A percentile compares a stretch with the other conserved stretches of the same genome.
Evolutionary conservation across 495 filamentous ascomycete genomes (phyloP).

Genomic region (Talaromyces thailandensis): DNA sequence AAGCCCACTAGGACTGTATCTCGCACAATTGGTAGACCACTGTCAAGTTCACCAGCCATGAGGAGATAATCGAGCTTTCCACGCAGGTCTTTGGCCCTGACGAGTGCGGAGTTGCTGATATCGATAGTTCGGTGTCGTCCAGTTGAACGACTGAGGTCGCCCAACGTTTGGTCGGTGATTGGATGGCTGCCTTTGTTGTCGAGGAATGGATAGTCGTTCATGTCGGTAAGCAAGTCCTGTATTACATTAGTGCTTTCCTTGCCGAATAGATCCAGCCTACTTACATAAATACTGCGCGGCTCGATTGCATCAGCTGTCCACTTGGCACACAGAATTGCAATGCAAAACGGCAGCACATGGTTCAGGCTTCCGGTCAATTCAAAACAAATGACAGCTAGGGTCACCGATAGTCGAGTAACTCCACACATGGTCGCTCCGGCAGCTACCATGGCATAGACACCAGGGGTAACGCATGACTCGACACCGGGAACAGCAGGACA

Average conservation of each 20-base stretch:
- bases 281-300: constrained; percentile 85
- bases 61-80: constrained; percentile 73
- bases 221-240: constrained; percentile 83
- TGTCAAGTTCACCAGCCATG: constrained; percentile 80
- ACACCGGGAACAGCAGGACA: constrained; percentile 62
- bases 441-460: constrained; percentile 90
- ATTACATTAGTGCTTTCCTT: constrained; percentile 11
- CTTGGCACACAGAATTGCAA: constrained; percentile 87
- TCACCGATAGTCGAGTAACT: constrained; percentile 88
- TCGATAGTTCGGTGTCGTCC: constrained; percentile 77
- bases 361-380: constrained; percentile 91
- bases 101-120: constrained; percentile 67
- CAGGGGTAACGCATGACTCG: constrained; percentile 84
- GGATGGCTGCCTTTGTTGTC: constrained; percentile 85
- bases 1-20: constrained; percentile 76
- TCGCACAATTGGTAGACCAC: constrained; percentile 79
- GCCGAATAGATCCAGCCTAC: constrained; percentile 14
- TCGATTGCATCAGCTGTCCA: constrained; percentile 97
- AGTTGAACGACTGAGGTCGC: constrained; percentile 72
- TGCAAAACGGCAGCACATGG: constrained; percentile 89
- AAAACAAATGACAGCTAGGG: constrained; percentile 89
- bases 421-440: constrained; percentile 98
- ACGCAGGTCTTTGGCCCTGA: constrained; percentile 66
- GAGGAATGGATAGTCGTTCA: constrained; percentile 95
- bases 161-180: constrained; percentile 73